Conservation (phyloP, 2,329 filamentous ascomycete species). For the Eutypa lata region DNA sequence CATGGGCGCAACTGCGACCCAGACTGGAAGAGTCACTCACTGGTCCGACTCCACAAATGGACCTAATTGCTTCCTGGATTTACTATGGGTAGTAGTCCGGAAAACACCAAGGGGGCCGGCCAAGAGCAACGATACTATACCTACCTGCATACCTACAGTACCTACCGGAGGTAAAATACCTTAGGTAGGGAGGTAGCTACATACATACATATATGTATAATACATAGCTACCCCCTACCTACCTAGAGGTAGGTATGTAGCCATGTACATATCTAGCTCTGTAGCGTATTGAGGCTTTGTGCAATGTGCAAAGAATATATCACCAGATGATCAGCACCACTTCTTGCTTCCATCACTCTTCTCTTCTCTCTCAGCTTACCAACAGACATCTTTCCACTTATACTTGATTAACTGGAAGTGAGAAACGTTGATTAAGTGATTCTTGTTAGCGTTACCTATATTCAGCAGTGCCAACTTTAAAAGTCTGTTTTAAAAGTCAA, state of each 20-base stretch:
- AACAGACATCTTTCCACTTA: neutral
- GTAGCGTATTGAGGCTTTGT: neutral
- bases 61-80: neutral
- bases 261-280: neutral
- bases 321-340: neutral
- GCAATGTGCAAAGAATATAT: neutral
- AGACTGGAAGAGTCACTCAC: slow-evolving; percentile 1
- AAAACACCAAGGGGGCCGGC: neutral
- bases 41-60: neutral
- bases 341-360: neutral
- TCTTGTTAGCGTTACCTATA: neutral
- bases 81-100: neutral
- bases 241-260: neutral
- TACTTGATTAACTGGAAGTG: neutral
- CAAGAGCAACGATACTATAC: neutral
- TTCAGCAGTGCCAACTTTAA: neutral
- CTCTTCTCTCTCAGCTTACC: neutral
- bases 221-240: neutral
- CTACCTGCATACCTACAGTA: neutral
- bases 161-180: neutral
- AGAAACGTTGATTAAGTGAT: neutral
- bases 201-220: neutral
- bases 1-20: neutral
- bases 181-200: neutral
- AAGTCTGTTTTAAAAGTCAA: neutral